phyloP scores from a whole-genome alignment of 1,139 yeast species.

The Yamadazyma taylorii region DNA sequence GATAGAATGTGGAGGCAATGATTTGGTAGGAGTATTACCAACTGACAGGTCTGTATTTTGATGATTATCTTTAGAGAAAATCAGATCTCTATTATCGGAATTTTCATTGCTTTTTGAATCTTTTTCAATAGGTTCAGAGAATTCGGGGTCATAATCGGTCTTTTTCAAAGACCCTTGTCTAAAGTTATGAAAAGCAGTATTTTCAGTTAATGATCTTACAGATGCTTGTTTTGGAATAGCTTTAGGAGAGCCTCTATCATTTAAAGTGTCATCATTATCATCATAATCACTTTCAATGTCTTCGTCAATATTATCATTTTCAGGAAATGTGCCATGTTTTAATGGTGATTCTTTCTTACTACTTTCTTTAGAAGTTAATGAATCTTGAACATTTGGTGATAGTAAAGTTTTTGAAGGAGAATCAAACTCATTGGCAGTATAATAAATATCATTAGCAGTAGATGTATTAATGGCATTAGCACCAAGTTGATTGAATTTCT shows the following conservation, averaged over 20 bases:
- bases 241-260: conserved; percentile 22
- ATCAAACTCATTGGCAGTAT: conserved; percentile 39
- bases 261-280: conserved; percentile 16
- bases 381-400: conserved; percentile 15
- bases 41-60: conserved; percentile 25
- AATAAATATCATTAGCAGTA: conserved; percentile 31
- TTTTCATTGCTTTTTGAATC: conserved; percentile 13
- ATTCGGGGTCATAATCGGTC: too few relatives aligned
- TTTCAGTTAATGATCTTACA: conserved; percentile 35
- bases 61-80: conserved; percentile 15
- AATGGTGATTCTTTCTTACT: conserved; percentile 10
- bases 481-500: conserved; percentile 22
- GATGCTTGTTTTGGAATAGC: conserved; percentile 19
- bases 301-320: conserved; percentile 8
- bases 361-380: conserved; percentile 12
- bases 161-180: conserved; percentile 17
- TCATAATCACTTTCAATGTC: conserved; percentile 12
- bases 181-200: conserved; percentile 45
- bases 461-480: conserved; percentile 21
- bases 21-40: conserved; percentile 23
- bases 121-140: conserved; percentile 2
- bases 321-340: conserved; percentile 7
- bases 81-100: conserved; percentile 19
- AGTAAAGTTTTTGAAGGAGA: conserved; percentile 14
- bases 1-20: conserved; percentile 8